Evolutionary conservation across 345 rosid species (phyloP), one percentile per base, ranked within the genome.

Genomic region (Eucalyptus decipiens): DNA sequence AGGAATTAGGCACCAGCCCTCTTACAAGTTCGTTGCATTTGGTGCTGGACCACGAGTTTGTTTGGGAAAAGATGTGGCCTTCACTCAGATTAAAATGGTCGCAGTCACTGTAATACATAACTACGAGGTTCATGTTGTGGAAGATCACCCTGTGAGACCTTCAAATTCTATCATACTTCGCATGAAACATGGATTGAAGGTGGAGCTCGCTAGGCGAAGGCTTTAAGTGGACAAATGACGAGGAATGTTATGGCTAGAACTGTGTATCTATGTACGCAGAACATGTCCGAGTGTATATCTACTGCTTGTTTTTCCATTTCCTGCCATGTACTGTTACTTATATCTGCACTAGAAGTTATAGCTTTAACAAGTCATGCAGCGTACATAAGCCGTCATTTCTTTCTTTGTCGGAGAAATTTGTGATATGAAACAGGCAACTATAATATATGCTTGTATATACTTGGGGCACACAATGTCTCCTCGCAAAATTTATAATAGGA

Each of bases 11-110:
- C 92, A 90, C 42, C 90, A 92, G 42, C 96, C 96, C 17, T 93
- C 95, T 1, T 93, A 92, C 89, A 94, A 95, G 92, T 96, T 96
- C 87, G 42, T 92, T 3, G 90, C 95, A 5, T 96, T 96, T 87
- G 92, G 91, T 89, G 96, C 95, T 1, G 97, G 97, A 81, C 97
- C 95, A 28, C 92, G 95, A 88, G 92, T 94, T 87, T 96, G 96
- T 87, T 6, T 95, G 1, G 97, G 96, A 37, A 95, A 94, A 88
- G 94, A 94, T 85, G 87, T 95, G 47, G 95, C 96, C 24, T 91
- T 95, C 89, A 88, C 62, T 45, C 94, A 94, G 86, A 92, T 96
- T 94, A 96, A 95, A 90, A n/a, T 54, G 0, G 91, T 92, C 14
- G 93, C 90, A 10, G 94, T 94, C 21, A 76, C 93, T 30, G 51